Percentiles rank a stretch among this genome's conserved stretches.
Evolutionary conservation across 2,329 filamentous ascomycete genomes (phyloP).

Genomic region (Sclerotinia glacialis): DNA sequence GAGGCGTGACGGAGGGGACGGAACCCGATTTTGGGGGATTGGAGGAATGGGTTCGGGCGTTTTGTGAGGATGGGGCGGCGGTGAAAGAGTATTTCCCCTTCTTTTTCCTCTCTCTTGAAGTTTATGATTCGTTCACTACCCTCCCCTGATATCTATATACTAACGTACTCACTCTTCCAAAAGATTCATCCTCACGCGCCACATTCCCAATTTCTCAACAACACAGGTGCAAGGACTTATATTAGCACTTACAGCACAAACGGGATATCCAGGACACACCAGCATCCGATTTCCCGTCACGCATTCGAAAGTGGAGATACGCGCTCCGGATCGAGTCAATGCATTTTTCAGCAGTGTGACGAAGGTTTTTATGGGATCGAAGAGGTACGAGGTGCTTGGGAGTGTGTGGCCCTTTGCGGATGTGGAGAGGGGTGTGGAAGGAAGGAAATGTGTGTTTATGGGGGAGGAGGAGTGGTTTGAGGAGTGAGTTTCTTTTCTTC

Average conservation of each 20-base stretch:
- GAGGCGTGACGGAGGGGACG: slow-evolving; percentile 28
- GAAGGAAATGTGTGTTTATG: slow-evolving; percentile 48
- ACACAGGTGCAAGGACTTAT: slow-evolving; percentile 55
- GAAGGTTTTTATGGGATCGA: slow-evolving; percentile 51
- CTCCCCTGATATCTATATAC: no score
- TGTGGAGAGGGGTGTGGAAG: slow-evolving; percentile 43
- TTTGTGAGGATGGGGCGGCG: slow-evolving; percentile 30
- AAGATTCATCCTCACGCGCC: slow-evolving; percentile 51
- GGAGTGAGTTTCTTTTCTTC: not conserved
- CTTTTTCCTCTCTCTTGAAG: not conserved
- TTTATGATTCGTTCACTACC: no score
- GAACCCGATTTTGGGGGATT: slow-evolving; percentile 26
- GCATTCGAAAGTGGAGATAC: slow-evolving; percentile 49
- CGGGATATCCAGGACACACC: slow-evolving; percentile 51
- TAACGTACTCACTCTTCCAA: no score
- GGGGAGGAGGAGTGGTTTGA: slow-evolving; percentile 57
- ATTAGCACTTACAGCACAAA: slow-evolving; percentile 49
- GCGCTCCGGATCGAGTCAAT: slow-evolving; percentile 45
- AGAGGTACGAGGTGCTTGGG: slow-evolving; percentile 55
- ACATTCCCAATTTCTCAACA: slow-evolving; percentile 55
- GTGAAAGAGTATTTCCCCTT: slow-evolving; percentile 32
- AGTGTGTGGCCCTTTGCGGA: slow-evolving; percentile 58
- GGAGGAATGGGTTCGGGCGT: slow-evolving; percentile 32
- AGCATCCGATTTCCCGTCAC: slow-evolving; percentile 50
- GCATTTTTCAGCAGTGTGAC: slow-evolving; percentile 53